These are phyloP conservation scores for Monilinia laxa DNA, from an alignment of 2,329 filamentous ascomycete genomes.

Conservation along the genomic window DNA sequence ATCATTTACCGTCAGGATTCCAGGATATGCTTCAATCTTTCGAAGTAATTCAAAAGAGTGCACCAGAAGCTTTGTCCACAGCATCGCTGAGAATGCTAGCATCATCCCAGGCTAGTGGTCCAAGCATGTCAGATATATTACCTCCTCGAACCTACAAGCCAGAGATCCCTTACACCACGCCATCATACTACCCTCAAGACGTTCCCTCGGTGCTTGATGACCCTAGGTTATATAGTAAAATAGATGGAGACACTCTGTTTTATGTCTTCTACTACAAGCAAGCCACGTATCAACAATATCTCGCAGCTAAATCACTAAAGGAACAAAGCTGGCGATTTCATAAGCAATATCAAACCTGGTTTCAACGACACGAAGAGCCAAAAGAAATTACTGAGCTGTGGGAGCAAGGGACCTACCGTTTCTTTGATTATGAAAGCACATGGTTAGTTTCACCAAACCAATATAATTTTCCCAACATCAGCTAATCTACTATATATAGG, in stretches of 20 bases:
- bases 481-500: conserved; percentile 51
- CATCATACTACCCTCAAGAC: conserved; percentile 86
- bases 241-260: conserved; percentile 95
- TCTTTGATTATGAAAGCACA: conserved; percentile 99
- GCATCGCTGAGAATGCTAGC: conserved; percentile 72
- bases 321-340: conserved; percentile 99
- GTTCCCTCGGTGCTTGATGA: conserved; percentile 91
- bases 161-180: conserved; percentile 74
- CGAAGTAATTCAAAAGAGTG: conserved; percentile 62
- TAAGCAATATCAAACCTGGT: conserved; percentile 99
- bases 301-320: conserved; percentile 95
- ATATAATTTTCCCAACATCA: not conserved
- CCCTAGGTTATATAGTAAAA: conserved; percentile 78
- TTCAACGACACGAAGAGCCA: conserved; percentile 95
- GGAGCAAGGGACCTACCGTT: conserved; percentile 97
- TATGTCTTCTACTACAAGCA: conserved; percentile 99
- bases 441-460: conserved; percentile 58
- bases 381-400: conserved; percentile 99
- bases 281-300: conserved; percentile 90
- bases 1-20: conserved; percentile 84
- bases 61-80: conserved; percentile 49
- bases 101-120: conserved; percentile 69
- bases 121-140: conserved; percentile 74
- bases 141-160: conserved; percentile 82
- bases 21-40: conserved; percentile 91